These are phyloP conservation scores for Mycena rebaudengoi DNA, from an alignment of 768 basidiomycete genomes.

Conservation along the genomic window DNA sequence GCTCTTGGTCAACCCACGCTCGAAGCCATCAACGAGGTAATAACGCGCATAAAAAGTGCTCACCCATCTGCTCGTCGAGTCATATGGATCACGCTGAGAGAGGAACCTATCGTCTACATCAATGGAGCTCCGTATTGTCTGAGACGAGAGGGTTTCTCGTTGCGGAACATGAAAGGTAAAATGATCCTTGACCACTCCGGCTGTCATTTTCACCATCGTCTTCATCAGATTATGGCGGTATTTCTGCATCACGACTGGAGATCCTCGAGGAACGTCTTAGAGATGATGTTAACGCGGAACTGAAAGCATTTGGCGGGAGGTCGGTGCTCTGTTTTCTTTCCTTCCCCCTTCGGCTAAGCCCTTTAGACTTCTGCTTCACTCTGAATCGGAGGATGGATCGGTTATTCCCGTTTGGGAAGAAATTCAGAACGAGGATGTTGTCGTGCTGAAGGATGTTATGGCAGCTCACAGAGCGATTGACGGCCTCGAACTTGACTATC, in stretches of 20 bases:
- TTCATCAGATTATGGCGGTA: slow-evolving; percentile 87
- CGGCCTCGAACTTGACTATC: slow-evolving; percentile 76
- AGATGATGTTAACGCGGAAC: slow-evolving; percentile 86
- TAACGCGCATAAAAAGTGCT: slow-evolving; percentile 64
- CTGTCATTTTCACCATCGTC: not conserved
- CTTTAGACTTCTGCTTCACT: slow-evolving; percentile 82
- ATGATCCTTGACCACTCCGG: not conserved
- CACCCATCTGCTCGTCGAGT: slow-evolving; percentile 71
- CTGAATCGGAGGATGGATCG: slow-evolving; percentile 86
- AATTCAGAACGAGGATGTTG: slow-evolving; percentile 71
- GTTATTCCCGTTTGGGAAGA: slow-evolving; percentile 97
- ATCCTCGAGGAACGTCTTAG: slow-evolving; percentile 89
- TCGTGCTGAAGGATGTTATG: slow-evolving; percentile 92
- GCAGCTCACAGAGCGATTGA: slow-evolving; percentile 53
- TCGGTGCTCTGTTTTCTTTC: slow-evolving; percentile 37
- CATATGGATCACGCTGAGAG: slow-evolving; percentile 93
- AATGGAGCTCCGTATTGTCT: slow-evolving; percentile 94
- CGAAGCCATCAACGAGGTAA: slow-evolving; percentile 86
- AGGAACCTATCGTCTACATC: slow-evolving; percentile 91
- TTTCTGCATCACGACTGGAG: slow-evolving; percentile 89
- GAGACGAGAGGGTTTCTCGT: slow-evolving; percentile 82
- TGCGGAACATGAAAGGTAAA: slow-evolving; percentile 93
- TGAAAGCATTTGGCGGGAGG: slow-evolving; percentile 86
- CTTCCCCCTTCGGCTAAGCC: not conserved
- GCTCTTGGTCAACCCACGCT: slow-evolving; percentile 93